Base-by-base conservation (phyloP, 129 eudicot species). In the Centrapalus pauciflorus region DNA sequence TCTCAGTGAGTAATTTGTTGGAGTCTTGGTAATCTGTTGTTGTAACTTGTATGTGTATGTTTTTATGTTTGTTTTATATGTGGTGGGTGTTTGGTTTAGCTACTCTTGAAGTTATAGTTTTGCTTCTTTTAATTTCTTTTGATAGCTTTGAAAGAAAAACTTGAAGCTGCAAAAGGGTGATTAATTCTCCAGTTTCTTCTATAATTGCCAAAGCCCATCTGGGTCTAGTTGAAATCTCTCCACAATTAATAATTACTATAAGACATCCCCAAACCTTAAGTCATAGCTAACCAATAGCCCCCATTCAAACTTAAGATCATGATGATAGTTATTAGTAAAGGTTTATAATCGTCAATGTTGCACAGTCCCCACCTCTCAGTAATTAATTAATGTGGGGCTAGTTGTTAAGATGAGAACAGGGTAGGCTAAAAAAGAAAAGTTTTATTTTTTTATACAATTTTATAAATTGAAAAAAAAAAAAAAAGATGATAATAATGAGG, bases 401-500 rank as follows among this genome's bases (percentile, higher is more conserved):
- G n/a, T n/a, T n/a, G n/a, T n/a, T n/a, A n/a, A n/a, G n/a, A n/a
- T 46, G 62, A 43, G 21, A 66, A 66, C 51, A 66, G 45, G 50
- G 79, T 58, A 45, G 61, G 66, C 67, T n/a, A 16, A 49, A 67
- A 74, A 65, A 66, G 65, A 40, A 54, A 73, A 73, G 65, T 40
- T 14, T 52, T 24, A 41, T 65, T 0, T 4, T 45, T 45, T 65
- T 64, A 55, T 40, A 59, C 58, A 45, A 23, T 37, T 5, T 27
- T 29, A 35, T 14, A 61, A n/a, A n/a, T n/a, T n/a, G n/a, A n/a
- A n/a, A n/a, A 24, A 49, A 19, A 54, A 55, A 29, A 16, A 66
- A 48, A 66, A 38, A 55, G 27, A 46, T 48, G 62, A 24, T 58
- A 25, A 75, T 75, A 37, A 75, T 75, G 55, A 75, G 63, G 58